Evolutionary conservation across 1,139 yeast genomes (phyloP), one percentile per base, ranked within the genome.

Genomic region (Taphrina flavorubra): DNA sequence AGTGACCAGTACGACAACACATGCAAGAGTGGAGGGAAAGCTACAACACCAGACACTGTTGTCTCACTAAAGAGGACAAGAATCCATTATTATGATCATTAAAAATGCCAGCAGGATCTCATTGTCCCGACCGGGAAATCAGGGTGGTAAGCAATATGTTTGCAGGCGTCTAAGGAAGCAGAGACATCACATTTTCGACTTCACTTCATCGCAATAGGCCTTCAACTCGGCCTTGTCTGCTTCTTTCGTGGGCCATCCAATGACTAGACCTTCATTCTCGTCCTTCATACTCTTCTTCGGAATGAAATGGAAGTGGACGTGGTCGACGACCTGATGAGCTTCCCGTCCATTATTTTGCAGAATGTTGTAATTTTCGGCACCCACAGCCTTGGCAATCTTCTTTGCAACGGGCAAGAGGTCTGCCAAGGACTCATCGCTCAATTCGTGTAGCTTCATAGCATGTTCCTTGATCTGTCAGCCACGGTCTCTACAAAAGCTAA

Each of bases 271-370:
- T 18, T 92, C 81, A 51, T 83, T 83, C 1, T 78, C 81, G 74
- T 87, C 87, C 70, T 83, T 83, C 55, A 55, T 44, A 58, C 67
- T 63, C 61, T 63, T 63, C 83, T 92, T 92, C 57, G 99, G 99
- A 76, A 94, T 94, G 79, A 94, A 85, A 77, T 94, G 99, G 84
- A 94, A 89, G 78, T 92, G 99, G 70, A 92, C 97, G 78, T 94
- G 99, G 75, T 89, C 96, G 71, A 94, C 97, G 6, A 70, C 73
- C 79, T 94, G 98, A 77, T 92, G 97, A 31, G 98, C 98, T 76
- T 92, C 87, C 75, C 89, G 80, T 51, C 67, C 67, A 25, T 63
- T 63, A 55, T 63, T 63, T 40, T 70, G 98, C 73, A 92, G 82
- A 39, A 92, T 78, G 77, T 92, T 92, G 84, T 92, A 92, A 51